Evolutionary conservation across 169 alveolate genomes (phyloP).

Genomic region (Cryptosporidium parvum): DNA sequence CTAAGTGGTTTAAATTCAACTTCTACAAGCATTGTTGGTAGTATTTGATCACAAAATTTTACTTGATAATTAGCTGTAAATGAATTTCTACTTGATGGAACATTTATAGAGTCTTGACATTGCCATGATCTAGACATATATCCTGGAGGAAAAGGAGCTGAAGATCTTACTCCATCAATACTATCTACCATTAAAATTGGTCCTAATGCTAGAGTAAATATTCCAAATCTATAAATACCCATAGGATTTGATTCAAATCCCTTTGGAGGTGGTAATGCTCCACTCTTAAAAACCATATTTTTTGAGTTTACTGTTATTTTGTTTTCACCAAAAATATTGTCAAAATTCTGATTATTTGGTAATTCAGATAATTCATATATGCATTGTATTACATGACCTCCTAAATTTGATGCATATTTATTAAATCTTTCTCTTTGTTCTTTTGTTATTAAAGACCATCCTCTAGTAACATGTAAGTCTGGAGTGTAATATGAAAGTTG

Average conservation of each 20-base stretch:
- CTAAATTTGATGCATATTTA: conserved; percentile 76
- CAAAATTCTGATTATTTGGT: conserved; percentile 53
- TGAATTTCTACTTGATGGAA: conserved; percentile 49
- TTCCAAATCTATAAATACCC: conserved; percentile 55
- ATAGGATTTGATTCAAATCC: conserved; percentile 72
- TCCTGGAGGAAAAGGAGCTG: conserved; percentile 74
- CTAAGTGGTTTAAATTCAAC: conserved; percentile 84
- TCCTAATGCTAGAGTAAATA: conserved; percentile 60
- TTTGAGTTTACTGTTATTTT: conserved; percentile 33
- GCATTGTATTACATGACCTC: conserved; percentile 72
- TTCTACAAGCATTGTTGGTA: conserved; percentile 82
- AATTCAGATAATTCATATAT: conserved; percentile 61
- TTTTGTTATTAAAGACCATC: conserved; percentile 80
- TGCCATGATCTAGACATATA: conserved; percentile 75
- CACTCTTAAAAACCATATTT: conserved; percentile 57
- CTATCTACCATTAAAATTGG: conserved; percentile 56
- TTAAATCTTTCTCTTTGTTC: conserved; percentile 80
- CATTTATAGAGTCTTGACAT: conserved; percentile 17
- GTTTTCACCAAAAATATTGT: conserved; percentile 40
- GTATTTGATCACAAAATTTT: conserved; percentile 83
- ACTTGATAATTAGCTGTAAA: conserved; percentile 80
- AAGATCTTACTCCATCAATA: conserved; percentile 29
- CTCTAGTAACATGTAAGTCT: conserved; percentile 85
- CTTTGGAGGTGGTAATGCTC: conserved; percentile 71
- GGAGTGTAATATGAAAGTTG: conserved; percentile 86